Evolutionary conservation across 441 rosid species (phyloP).

Genomic region (Erodium trifolium): DNA sequence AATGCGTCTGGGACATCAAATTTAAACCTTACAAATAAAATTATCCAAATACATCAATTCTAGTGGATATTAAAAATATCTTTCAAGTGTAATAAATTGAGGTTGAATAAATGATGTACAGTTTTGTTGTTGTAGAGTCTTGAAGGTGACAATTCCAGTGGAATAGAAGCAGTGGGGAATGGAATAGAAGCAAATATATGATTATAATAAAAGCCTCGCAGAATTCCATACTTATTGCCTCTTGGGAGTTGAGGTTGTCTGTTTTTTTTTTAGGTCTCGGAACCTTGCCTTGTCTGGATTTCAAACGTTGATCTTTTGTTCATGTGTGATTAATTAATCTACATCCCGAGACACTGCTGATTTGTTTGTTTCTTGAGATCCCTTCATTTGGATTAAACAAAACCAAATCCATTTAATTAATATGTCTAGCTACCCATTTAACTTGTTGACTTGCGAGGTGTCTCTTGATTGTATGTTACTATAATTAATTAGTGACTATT

Average conservation of each 20-base stretch:
- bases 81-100: too few species aligned
- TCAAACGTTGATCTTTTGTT: conserved; percentile 12
- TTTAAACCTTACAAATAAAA: too few species aligned
- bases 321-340: background rate
- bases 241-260: background rate
- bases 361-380: conserved; percentile 43
- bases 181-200: conserved; percentile 57
- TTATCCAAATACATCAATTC: too few species aligned
- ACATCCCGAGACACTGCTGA: conserved; percentile 45
- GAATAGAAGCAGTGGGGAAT: conserved; percentile 86
- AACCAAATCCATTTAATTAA: conserved; percentile 2
- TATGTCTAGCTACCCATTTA: too few species aligned
- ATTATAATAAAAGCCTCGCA: background rate
- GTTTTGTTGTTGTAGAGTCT: background rate
- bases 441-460: too few species aligned
- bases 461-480: too few species aligned
- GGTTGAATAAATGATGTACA: too few species aligned
- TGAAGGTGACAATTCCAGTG: conserved; percentile 62
- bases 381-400: conserved; percentile 35
- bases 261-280: background rate
- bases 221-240: conserved; percentile 14
- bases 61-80: too few species aligned
- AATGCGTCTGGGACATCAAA: too few species aligned
- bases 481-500: too few species aligned
- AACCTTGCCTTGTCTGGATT: conserved; percentile 29